Percentiles rank a stretch among this genome's conserved stretches.
These are phyloP conservation scores for Claviceps arundinis DNA, from an alignment of 2,329 filamentous ascomycete genomes.

Conservation along the genomic window DNA sequence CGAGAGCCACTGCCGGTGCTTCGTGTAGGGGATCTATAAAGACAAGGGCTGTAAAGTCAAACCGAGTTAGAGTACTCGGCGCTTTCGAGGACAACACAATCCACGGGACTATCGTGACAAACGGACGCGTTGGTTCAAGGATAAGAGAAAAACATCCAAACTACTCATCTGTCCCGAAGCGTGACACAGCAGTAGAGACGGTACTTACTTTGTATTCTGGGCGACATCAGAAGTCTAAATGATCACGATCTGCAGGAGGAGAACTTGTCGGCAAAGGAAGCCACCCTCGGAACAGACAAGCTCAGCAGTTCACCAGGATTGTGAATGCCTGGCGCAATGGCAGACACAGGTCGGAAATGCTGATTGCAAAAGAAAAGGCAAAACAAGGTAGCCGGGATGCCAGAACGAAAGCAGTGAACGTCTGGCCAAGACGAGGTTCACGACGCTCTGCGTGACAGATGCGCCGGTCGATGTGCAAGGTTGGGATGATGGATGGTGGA, in stretches of 20 bases:
- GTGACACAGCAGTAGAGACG: neutral
- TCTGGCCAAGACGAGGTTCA: neutral
- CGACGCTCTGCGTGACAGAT: slow-evolving; percentile 2
- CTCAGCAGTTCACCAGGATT: neutral
- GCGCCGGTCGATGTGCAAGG: slow-evolving; percentile 3
- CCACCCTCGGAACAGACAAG: neutral
- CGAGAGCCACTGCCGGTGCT: neutral
- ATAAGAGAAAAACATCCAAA: neutral
- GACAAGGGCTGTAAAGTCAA: neutral
- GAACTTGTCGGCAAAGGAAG: neutral
- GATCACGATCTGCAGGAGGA: slow-evolving; percentile 2
- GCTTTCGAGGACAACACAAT: neutral
- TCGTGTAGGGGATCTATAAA: neutral
- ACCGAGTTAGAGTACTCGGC: neutral
- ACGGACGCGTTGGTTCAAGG: neutral
- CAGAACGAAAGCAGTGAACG: neutral
- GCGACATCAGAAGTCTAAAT: neutral
- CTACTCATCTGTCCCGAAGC: neutral
- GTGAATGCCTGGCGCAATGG: neutral
- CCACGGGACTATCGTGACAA: neutral
- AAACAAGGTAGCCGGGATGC: neutral
- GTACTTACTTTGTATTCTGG: neutral
- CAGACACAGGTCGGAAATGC: neutral
- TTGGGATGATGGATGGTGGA: slow-evolving; percentile 3
- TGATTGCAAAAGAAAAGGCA: neutral